phyloP scores from a whole-genome alignment of 2,329 filamentous ascomycete species.

The Cadophora gregata region DNA sequence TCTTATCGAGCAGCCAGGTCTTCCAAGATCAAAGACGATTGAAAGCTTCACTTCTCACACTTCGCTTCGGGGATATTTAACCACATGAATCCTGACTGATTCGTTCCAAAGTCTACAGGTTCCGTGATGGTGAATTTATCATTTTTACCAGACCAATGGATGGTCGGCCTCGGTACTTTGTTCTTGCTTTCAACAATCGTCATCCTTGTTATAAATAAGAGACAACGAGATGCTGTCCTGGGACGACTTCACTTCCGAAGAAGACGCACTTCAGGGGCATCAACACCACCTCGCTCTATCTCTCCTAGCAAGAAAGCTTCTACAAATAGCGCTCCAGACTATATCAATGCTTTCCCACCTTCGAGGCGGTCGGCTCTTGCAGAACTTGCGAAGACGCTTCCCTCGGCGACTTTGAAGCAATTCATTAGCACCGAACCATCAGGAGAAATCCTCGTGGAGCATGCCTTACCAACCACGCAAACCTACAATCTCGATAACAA shows the following conservation, averaged over 20 bases:
- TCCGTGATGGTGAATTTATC: conserved; percentile 32
- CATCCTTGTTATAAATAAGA: conserved; percentile 35
- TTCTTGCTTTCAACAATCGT: conserved; percentile 34
- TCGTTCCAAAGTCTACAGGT: neutral
- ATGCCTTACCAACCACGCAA: conserved; percentile 36
- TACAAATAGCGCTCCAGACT: conserved; percentile 29
- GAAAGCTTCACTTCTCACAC: neutral
- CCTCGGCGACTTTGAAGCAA: conserved; percentile 31
- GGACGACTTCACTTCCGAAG: conserved; percentile 37
- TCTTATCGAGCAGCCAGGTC: neutral
- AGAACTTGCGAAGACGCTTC: conserved; percentile 35
- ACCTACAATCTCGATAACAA: conserved; percentile 39
- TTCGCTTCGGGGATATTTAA: neutral
- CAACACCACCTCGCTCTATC: conserved; percentile 43
- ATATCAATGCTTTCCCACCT: conserved; percentile 39
- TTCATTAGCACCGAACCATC: conserved; percentile 31
- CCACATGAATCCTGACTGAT: neutral
- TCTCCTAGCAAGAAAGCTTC: conserved; percentile 35
- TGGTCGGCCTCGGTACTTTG: conserved; percentile 37
- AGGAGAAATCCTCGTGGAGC: conserved; percentile 29
- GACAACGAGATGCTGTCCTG: conserved; percentile 36
- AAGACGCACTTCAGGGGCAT: conserved; percentile 41
- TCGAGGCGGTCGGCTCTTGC: conserved; percentile 39
- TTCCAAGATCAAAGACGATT: neutral
- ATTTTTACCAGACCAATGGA: conserved; percentile 34